phyloP scores from a whole-genome alignment of 2,329 filamentous ascomycete genomes.

The Myriosclerotinia scirpicola region DNA sequence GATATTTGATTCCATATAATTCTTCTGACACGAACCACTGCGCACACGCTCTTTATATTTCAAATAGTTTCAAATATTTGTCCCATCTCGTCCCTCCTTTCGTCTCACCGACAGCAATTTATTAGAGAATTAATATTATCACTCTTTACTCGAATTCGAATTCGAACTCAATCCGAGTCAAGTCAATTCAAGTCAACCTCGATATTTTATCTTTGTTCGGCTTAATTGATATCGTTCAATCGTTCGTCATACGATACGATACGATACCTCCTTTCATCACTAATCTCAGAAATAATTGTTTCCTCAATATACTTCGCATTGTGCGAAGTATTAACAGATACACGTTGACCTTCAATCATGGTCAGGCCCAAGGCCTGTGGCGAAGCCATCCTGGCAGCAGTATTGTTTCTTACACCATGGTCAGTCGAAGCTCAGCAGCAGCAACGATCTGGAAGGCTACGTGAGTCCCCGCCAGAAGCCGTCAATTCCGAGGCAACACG shows the following conservation, averaged over 20 bases:
- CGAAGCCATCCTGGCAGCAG: slow-evolving; percentile 56
- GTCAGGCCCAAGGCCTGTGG: slow-evolving; percentile 53
- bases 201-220: not conserved
- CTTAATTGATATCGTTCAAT: not conserved
- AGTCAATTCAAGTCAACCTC: not conserved
- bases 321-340: slow-evolving; percentile 30
- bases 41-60: not conserved
- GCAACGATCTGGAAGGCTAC: slow-evolving; percentile 44
- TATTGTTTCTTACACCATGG: slow-evolving; percentile 58
- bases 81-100: slow-evolving; percentile 4
- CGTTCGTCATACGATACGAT: slow-evolving; percentile 19
- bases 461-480: slow-evolving; percentile 39
- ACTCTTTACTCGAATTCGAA: not conserved
- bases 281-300: slow-evolving; percentile 26
- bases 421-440: slow-evolving; percentile 66
- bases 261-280: not conserved
- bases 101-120: not conserved
- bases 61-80: not conserved
- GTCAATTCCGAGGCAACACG: slow-evolving; percentile 33
- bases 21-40: slow-evolving; percentile 21
- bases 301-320: slow-evolving; percentile 29
- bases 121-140: not conserved
- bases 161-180: not conserved
- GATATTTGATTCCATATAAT: not conserved
- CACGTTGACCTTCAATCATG: slow-evolving; percentile 41